phyloP scores from a whole-genome alignment of 2,329 filamentous ascomycete species.

The Aspergillus neoniger region DNA sequence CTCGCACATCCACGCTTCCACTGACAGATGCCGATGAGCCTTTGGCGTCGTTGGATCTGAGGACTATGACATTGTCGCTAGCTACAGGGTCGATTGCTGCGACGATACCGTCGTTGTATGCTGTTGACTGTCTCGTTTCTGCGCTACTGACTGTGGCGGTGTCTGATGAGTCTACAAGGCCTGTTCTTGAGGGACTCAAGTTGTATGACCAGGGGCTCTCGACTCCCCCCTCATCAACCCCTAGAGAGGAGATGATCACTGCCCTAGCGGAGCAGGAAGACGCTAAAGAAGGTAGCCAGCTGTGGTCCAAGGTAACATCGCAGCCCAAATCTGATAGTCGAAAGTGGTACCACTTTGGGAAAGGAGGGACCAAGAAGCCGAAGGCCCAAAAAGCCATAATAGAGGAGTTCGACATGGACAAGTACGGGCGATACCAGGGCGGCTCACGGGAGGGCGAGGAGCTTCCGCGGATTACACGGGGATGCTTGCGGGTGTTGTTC shows the following conservation, averaged over 20 bases:
- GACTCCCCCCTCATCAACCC: slow-evolving; percentile 13
- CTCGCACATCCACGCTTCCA: slow-evolving; percentile 43
- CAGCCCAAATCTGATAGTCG: slow-evolving; percentile 20
- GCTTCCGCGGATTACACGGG: slow-evolving; percentile 40
- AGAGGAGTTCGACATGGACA: slow-evolving; percentile 50
- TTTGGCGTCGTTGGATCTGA: slow-evolving; percentile 47
- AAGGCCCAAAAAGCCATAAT: slow-evolving; percentile 32
- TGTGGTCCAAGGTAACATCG: slow-evolving; percentile 38
- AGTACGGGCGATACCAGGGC: slow-evolving; percentile 44
- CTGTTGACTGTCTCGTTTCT: slow-evolving; percentile 50
- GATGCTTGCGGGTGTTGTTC: slow-evolving; percentile 40
- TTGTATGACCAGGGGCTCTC: slow-evolving; percentile 26
- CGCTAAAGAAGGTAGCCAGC: slow-evolving; percentile 38
- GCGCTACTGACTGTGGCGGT: slow-evolving; percentile 49
- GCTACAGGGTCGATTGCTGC: slow-evolving; percentile 42
- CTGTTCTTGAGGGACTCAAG: slow-evolving; percentile 40
- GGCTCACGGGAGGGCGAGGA: slow-evolving; percentile 42
- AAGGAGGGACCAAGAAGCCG: slow-evolving; percentile 17
- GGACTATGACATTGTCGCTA: slow-evolving; percentile 44
- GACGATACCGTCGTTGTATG: slow-evolving; percentile 49
- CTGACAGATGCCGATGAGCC: slow-evolving; percentile 41
- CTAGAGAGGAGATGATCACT: slow-evolving; percentile 35
- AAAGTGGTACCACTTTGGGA: slow-evolving; percentile 24
- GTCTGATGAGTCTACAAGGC: slow-evolving; percentile 45
- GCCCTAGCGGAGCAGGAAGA: slow-evolving; percentile 48